Percentiles rank a stretch among this genome's conserved stretches.
These are phyloP conservation scores for Boechera divaricarpa DNA, from an alignment of 345 rosid species.

Conservation along the genomic window DNA sequence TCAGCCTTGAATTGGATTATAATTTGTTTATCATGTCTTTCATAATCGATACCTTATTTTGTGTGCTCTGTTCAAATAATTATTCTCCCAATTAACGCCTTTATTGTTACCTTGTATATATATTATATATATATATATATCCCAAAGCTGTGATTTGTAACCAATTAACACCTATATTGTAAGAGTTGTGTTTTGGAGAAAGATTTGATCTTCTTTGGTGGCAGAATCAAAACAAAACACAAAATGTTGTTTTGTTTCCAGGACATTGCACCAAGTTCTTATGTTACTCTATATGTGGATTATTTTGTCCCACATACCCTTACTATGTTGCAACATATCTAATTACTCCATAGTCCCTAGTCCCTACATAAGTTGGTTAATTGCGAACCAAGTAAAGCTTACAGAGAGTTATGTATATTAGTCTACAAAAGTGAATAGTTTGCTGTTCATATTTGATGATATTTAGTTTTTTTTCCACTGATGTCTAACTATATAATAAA, in stretches of 20 bases:
- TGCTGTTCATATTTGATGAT: neutral
- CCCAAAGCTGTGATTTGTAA: conserved; percentile 4
- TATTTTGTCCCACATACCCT: neutral
- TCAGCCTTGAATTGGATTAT: neutral
- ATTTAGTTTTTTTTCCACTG: neutral
- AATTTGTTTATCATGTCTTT: neutral
- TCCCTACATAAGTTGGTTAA: neutral
- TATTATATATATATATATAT: neutral
- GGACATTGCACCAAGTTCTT: neutral
- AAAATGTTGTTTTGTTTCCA: conserved; percentile 7
- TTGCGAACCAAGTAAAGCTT: neutral
- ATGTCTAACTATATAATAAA: neutral
- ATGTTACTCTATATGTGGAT: neutral
- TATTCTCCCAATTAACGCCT: neutral
- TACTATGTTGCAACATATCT: neutral
- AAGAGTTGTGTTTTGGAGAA: neutral
- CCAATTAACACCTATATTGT: neutral
- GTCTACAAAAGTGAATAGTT: neutral
- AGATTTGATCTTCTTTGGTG: neutral
- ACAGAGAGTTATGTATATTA: neutral
- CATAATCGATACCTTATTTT: conserved; percentile 1
- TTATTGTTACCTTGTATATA: neutral
- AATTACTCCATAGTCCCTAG: neutral
- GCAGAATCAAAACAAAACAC: neutral
- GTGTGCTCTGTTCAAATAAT: conserved; percentile 13